Evolutionary conservation across 805 yeast species (phyloP), one percentile per base, ranked within the genome.

Genomic region (Kodamaea lidongshanica): DNA sequence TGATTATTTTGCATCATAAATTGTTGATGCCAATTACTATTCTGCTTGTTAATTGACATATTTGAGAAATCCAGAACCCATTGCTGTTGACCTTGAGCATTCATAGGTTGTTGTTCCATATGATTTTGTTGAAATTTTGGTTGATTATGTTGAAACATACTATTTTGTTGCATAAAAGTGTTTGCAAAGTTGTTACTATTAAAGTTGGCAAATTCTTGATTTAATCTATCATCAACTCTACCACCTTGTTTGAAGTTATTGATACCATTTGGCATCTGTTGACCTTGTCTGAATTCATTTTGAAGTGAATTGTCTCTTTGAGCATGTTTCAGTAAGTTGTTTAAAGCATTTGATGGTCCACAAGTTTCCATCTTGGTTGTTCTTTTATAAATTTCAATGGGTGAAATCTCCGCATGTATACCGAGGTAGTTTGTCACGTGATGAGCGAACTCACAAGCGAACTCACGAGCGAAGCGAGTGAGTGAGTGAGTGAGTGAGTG

Each of bases 291-390:
- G 18, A 48, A 41, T 37, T 63, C 69, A 25, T 56, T 48, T 27
- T 56, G 62, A 9, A 67, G 46, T 6, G 71, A 57, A 30, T 42
- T 54, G 40, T 68, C 73, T 20, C 61, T 33, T 32, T 60, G 63
- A 0, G 70, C 38, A 32, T 64, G 69, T 32, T 58, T 56, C 12
- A 61, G 41, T 21, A 69, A 47, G 46, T 61, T 65, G 38, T 52
- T 52, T 19, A 69, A 43, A 9, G 74, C 72, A 37, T 58, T 67
- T 4, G 63, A 49, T 3, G 68, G 69, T 14, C 72, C 68, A 51
- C 75, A 70, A 23, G 55, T 56, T 12, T 66, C 56, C 35, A 60
- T 60, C 61, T 53, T 57, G 22, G 13, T 26, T 17, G 9, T 20
- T 20, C 13, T 6, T 20, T 11, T 11, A 16, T 23, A 13, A 20